Base-by-base conservation (phyloP, 495 filamentous ascomycete genomes). In the Parmelia sp. region DNA sequence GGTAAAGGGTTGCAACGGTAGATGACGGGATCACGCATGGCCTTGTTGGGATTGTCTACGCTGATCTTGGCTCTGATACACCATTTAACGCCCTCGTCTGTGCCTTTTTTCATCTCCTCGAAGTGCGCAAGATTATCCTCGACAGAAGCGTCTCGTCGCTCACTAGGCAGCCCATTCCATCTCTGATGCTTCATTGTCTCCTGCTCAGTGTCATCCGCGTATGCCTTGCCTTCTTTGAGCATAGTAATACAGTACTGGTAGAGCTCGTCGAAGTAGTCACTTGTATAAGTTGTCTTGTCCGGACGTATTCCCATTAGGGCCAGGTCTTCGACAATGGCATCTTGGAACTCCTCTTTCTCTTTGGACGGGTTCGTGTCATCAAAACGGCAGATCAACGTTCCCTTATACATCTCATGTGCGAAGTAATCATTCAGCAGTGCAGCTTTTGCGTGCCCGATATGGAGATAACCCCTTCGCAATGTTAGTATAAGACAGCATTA, bases 281-380 rank as follows among this genome's bases (percentile, higher is more conserved):
- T 90, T 7, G 91, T 93, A 74, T 89, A 90, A 23, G 88, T 88
- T 42, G 86, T 77, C 63, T 81, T 82, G 73, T 96, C 91, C 4
- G 90, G 88, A 69, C 86, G 87, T 70, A 97, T 88, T 6, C 91
- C 92, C 83, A 97, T 89, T 35, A 95, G 77, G 3, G 84, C 85
- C 35, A 94, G 81, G 73, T 97, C 92, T 76, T 92, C 86, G 23
- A 96, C 74, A 63, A 97, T 96, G 3, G 90, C 82, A 76, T 95
- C 88, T 68, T 96, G 84, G 77, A 88, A 97, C 77, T 96, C 92
- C 72, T 91, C 81, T 77, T 92, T 93, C 78, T 97, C 92, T 69
- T 96, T 96, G 44, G 86, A 83, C 17, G 92, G 92, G 75, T 97
- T 97, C 55, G 92, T 96, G 70, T 97, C 92, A 68, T 97, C 92